Conservation (phyloP, 768 basidiomycete genomes). For the Trametes coccinea region DNA sequence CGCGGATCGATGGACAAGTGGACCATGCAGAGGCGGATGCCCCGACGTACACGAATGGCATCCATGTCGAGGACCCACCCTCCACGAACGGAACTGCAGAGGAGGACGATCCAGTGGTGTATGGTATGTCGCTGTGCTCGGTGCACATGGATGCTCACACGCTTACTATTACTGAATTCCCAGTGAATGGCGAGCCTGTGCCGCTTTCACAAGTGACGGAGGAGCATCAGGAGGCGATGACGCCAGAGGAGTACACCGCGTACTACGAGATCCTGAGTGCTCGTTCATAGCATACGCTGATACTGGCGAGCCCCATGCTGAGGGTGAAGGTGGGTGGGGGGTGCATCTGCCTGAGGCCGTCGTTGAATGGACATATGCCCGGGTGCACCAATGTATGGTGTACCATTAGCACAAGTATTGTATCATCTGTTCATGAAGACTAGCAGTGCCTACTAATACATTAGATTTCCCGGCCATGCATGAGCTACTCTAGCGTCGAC, state of each 20-base stretch:
- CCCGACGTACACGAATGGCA: constrained; percentile 9
- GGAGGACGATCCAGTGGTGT: constrained; percentile 63
- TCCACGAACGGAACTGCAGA: constrained; percentile 11
- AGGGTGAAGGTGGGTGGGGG: background rate
- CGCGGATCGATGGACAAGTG: constrained; percentile 31
- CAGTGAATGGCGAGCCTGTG: constrained; percentile 76
- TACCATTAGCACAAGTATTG: constrained; percentile 15
- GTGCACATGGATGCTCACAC: background rate
- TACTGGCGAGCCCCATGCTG: background rate
- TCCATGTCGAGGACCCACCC: background rate
- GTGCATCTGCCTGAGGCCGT: background rate
- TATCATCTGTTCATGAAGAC: constrained; percentile 6
- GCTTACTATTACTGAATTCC: background rate
- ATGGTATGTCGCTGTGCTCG: constrained; percentile 48
- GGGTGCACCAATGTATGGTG: constrained; percentile 1
- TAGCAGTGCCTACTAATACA: constrained; percentile 5
- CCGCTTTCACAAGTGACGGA: constrained; percentile 83
- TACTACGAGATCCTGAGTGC: constrained; percentile 63
- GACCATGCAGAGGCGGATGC: constrained; percentile 10
- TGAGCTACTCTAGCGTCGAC: too few relatives aligned
- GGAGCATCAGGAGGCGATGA: constrained; percentile 91
- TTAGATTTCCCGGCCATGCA: constrained; percentile 3
- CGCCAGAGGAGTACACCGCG: constrained; percentile 86
- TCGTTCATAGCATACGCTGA: background rate
- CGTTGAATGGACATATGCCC: background rate